phyloP scores from a whole-genome alignment of 2,329 filamentous ascomycete species.

The Penicillium italicum region DNA sequence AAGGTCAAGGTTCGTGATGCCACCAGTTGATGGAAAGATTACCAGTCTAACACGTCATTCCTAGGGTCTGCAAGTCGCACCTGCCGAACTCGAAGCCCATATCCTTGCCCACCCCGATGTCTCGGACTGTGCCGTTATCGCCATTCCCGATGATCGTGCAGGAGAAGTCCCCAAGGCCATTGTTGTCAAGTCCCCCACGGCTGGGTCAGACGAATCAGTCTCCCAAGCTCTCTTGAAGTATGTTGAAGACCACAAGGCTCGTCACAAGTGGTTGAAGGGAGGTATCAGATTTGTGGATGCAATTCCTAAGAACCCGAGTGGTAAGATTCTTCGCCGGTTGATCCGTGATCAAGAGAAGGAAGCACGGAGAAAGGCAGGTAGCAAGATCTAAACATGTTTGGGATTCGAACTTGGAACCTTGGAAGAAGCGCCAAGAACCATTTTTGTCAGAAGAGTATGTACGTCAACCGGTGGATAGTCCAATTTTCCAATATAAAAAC shows the following conservation, averaged over 20 bases:
- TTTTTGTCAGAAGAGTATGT: neutral
- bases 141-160: slow-evolving; percentile 60
- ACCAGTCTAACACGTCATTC: slow-evolving; percentile 1
- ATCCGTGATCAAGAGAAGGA: slow-evolving; percentile 73
- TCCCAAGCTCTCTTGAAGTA: slow-evolving; percentile 54
- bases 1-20: slow-evolving; percentile 63
- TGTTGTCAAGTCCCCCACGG: slow-evolving; percentile 56
- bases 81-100: slow-evolving; percentile 77
- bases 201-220: slow-evolving; percentile 49
- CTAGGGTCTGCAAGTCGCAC: slow-evolving; percentile 76
- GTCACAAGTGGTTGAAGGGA: slow-evolving; percentile 61
- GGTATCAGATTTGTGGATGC: slow-evolving; percentile 56
- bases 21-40: neutral
- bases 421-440: neutral
- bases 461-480: neutral
- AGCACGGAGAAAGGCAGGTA: slow-evolving; percentile 58
- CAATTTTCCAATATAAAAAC: neutral
- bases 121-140: slow-evolving; percentile 76
- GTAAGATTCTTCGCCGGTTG: slow-evolving; percentile 61
- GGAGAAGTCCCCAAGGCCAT: slow-evolving; percentile 64
- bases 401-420: neutral
- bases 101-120: slow-evolving; percentile 70
- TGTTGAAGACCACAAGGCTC: slow-evolving; percentile 59
- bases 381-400: slow-evolving; percentile 57
- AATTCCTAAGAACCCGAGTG: slow-evolving; percentile 60